Conservation (phyloP, 225 moss, liverwort and hornwort genomes). For the Marchantia polymorpha region DNA sequence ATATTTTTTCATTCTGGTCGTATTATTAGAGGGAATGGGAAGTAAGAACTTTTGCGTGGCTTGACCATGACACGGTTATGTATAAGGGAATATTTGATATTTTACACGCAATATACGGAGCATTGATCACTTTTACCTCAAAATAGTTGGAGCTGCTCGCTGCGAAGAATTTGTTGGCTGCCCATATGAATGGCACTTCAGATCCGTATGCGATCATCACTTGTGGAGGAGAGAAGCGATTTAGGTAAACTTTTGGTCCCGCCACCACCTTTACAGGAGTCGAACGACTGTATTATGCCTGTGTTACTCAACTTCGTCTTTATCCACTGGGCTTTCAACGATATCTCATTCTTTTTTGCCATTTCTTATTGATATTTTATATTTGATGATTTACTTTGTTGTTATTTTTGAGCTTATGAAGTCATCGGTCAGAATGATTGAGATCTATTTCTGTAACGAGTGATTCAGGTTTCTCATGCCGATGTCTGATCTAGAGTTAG, state of each 20-base stretch:
- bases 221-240: slow-evolving; percentile 78
- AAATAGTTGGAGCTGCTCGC: slow-evolving; percentile 81
- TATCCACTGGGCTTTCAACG: no score
- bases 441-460: no score
- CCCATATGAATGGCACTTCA: slow-evolving; percentile 84
- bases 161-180: slow-evolving; percentile 77
- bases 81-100: not conserved
- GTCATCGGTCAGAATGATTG: no score
- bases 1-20: not conserved
- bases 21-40: not conserved
- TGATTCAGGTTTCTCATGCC: not conserved
- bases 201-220: slow-evolving; percentile 88
- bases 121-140: not conserved
- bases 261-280: no score
- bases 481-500: not conserved
- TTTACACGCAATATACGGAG: not conserved
- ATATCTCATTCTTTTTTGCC: no score
- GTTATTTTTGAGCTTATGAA: no score
- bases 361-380: no score
- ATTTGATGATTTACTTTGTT: no score
- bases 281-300: no score
- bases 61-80: no score
- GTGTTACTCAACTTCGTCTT: no score
- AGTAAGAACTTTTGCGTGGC: not conserved
- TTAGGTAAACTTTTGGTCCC: slow-evolving; percentile 49